Conservation (phyloP, 169 alveolate species). For the Cystoisospora suis region DNA sequence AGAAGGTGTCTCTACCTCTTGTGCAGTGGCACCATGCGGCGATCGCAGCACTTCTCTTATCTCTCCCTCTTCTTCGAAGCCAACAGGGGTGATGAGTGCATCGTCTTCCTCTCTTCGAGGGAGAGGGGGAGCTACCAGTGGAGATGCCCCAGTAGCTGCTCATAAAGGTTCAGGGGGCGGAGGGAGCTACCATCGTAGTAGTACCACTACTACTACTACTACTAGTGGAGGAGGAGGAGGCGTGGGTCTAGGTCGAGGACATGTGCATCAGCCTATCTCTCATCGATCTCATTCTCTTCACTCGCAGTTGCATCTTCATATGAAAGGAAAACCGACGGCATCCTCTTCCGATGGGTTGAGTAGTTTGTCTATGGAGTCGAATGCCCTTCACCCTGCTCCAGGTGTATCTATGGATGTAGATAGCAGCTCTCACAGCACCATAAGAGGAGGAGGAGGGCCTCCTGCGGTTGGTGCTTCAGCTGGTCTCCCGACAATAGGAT, state of each 20-base stretch:
- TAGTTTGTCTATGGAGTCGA: no score
- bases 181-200: not conserved
- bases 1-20: not conserved
- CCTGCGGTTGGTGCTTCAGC: not conserved
- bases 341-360: not conserved
- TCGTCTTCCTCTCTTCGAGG: no score
- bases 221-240: not conserved
- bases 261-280: not conserved
- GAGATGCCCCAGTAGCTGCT: no score
- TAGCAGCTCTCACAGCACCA: constrained; percentile 31
- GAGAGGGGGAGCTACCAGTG: no score
- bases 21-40: not conserved
- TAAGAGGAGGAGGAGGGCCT: constrained; percentile 7
- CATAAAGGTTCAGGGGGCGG: not conserved
- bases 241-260: constrained; percentile 3
- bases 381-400: no score
- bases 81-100: no score
- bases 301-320: not conserved
- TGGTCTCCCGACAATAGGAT: not conserved
- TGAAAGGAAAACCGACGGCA: constrained; percentile 1
- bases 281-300: not conserved
- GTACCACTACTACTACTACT: not conserved
- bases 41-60: not conserved
- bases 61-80: no score
- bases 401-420: no score